A percentile compares a stretch with the other conserved stretches of the same genome.
Evolutionary conservation across 2,329 filamentous ascomycete genomes (phyloP).

Genomic region (Xylariomycetidae sp.): DNA sequence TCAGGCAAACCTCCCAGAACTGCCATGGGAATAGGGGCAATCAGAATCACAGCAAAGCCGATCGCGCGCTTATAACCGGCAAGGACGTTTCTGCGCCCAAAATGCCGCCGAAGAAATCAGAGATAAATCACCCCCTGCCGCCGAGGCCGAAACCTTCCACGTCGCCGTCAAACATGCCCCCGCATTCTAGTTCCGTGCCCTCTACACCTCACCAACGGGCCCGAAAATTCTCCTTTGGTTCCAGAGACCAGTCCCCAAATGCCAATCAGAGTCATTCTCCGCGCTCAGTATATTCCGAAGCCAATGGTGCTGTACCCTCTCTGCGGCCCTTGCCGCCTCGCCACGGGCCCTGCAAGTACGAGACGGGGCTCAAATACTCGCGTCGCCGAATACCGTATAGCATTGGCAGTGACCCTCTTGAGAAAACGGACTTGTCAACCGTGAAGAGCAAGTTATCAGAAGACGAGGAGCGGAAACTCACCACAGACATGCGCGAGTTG

Average conservation of each 20-base stretch:
- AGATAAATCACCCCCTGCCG: slow-evolving; percentile 20
- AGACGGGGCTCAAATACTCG: slow-evolving; percentile 76
- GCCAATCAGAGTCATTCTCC: slow-evolving; percentile 76
- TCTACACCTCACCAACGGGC: slow-evolving; percentile 89
- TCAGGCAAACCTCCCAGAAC: slow-evolving; percentile 44
- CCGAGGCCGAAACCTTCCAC: slow-evolving; percentile 18
- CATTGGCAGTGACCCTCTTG: slow-evolving; percentile 72
- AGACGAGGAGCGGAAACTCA: slow-evolving; percentile 69
- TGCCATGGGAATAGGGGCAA: slow-evolving; percentile 60
- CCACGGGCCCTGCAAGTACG: slow-evolving; percentile 70
- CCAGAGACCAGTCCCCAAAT: slow-evolving; percentile 72
- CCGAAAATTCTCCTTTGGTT: slow-evolving; percentile 74
- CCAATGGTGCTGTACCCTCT: slow-evolving; percentile 66
- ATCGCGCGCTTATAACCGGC: slow-evolving; percentile 55
- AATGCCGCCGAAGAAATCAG: slow-evolving; percentile 42
- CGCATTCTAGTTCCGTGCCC: slow-evolving; percentile 80
- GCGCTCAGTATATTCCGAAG: slow-evolving; percentile 84
- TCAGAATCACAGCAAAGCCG: slow-evolving; percentile 51
- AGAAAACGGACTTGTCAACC: slow-evolving; percentile 64
- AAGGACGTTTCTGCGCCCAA: slow-evolving; percentile 44
- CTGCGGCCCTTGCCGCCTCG: slow-evolving; percentile 57
- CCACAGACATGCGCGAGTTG: slow-evolving; percentile 75
- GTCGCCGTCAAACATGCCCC: slow-evolving; percentile 45
- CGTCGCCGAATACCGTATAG: slow-evolving; percentile 88
- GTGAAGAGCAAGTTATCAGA: slow-evolving; percentile 64